Conservation (phyloP, 2,329 filamentous ascomycete genomes). For the Lasiodiplodia theobromae region DNA sequence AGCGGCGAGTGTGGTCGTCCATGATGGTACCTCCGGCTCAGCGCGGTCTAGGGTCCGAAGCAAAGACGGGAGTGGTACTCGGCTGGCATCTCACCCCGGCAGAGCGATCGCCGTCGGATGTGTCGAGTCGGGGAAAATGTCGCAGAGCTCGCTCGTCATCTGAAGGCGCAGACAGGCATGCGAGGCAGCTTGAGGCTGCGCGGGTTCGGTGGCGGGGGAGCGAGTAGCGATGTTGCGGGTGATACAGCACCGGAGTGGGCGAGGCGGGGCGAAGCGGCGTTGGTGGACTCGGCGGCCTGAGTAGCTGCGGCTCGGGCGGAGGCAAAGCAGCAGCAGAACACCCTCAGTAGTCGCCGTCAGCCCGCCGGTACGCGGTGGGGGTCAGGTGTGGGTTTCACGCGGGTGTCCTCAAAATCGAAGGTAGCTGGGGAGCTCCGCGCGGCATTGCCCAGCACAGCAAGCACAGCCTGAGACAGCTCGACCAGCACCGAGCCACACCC, state of each 20-base stretch:
- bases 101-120: constrained; percentile 21
- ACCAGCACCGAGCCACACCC: constrained; percentile 19
- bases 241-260: constrained; percentile 22
- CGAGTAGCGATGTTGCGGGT: constrained; percentile 18
- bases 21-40: constrained; percentile 43
- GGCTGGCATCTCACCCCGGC: constrained; percentile 35
- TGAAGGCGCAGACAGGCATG: constrained; percentile 23
- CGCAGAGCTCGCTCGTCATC: constrained; percentile 18
- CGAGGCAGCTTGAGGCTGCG: constrained; percentile 5
- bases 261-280: constrained; percentile 26
- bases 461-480: constrained; percentile 20
- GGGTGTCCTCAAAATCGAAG: constrained; percentile 13
- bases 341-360: constrained; percentile 17
- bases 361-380: constrained; percentile 8
- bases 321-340: constrained; percentile 7
- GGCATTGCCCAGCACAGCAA: constrained; percentile 3
- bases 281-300: constrained; percentile 21
- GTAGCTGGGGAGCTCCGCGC: constrained; percentile 22
- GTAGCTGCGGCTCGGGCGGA: not conserved
- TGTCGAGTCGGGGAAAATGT: constrained; percentile 20
- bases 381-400: constrained; percentile 23
- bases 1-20: constrained; percentile 43
- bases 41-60: constrained; percentile 36
- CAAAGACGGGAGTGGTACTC: constrained; percentile 34
- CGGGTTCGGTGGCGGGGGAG: constrained; percentile 3